Percentiles rank a stretch among this genome's conserved stretches.
phyloP scores from a whole-genome alignment of 441 rosid genomes.

The Viola pubescens region DNA sequence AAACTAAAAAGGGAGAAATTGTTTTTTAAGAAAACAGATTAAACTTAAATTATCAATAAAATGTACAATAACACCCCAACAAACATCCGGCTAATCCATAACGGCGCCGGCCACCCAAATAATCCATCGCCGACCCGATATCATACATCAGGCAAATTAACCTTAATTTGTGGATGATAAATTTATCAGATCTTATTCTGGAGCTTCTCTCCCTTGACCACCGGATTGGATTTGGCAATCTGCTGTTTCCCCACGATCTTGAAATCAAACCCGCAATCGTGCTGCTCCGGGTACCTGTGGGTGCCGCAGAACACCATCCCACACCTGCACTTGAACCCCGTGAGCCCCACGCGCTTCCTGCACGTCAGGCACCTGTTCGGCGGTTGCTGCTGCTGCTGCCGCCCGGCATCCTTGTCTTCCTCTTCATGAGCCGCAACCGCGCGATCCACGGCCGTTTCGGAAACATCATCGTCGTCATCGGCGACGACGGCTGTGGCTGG shows the following conservation, averaged over 20 bases:
- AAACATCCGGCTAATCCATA: no score
- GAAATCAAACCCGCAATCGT: slow-evolving; percentile 58
- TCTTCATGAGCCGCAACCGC: slow-evolving; percentile 5
- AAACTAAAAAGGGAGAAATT: no score
- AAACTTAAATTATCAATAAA: no score
- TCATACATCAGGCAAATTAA: no score
- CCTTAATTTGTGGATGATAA: no score
- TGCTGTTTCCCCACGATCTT: slow-evolving; percentile 52
- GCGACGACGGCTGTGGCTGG: slow-evolving; percentile 13
- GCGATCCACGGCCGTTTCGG: slow-evolving; percentile 4
- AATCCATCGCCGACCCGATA: no score
- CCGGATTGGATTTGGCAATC: slow-evolving; percentile 71
- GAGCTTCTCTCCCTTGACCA: slow-evolving; percentile 58
- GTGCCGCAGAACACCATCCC: slow-evolving; percentile 58
- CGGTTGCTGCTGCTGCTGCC: neutral
- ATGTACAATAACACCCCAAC: no score
- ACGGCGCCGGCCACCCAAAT: neutral
- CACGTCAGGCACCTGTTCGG: slow-evolving; percentile 54
- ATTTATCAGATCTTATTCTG: slow-evolving; percentile 39
- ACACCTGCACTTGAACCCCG: slow-evolving; percentile 79
- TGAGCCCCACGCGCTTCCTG: slow-evolving; percentile 67
- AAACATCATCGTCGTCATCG: neutral
- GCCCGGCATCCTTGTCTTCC: neutral
- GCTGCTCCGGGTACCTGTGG: slow-evolving; percentile 73
- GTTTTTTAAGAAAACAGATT: no score